These are phyloP conservation scores for Avena atlantica DNA, from an alignment of 176 grass and related monocot species.

Conservation along the genomic window DNA sequence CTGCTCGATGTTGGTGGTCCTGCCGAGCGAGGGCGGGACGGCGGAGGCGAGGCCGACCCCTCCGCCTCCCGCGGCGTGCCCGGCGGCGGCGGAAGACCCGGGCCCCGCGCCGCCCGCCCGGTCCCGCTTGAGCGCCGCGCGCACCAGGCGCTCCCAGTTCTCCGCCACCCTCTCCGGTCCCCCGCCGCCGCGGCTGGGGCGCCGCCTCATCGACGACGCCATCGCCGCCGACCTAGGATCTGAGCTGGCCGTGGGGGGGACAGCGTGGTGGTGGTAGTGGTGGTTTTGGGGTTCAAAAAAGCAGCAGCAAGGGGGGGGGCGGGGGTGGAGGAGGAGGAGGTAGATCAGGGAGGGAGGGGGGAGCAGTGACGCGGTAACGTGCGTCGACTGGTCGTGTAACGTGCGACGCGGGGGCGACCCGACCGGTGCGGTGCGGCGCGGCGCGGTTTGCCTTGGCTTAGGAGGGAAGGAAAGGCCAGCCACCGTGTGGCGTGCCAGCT, in stretches of 20 bases:
- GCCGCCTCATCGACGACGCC: slow-evolving; percentile 47
- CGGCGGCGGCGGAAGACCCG: slow-evolving; percentile 24
- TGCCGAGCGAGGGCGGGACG: slow-evolving; percentile 68
- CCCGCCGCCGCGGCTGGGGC: slow-evolving; percentile 32
- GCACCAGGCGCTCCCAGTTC: slow-evolving; percentile 93
- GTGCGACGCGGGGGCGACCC: slow-evolving; percentile 12
- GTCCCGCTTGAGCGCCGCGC: slow-evolving; percentile 64
- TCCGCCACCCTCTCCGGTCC: slow-evolving; percentile 50
- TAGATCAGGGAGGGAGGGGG: not conserved
- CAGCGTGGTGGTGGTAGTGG: not conserved
- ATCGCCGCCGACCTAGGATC: slow-evolving; percentile 27
- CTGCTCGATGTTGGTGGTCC: slow-evolving; percentile 79
- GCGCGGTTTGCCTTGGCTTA: not conserved
- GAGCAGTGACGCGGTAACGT: not conserved
- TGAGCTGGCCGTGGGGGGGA: not conserved
- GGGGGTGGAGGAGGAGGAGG: not conserved
- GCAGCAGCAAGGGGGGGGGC: not conserved
- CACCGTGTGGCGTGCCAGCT: not conserved
- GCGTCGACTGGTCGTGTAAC: not conserved
- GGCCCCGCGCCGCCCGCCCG: slow-evolving; percentile 30
- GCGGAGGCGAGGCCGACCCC: slow-evolving; percentile 54
- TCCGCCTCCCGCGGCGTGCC: slow-evolving; percentile 17
- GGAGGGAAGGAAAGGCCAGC: not conserved
- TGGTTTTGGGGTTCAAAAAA: slow-evolving; percentile 5
- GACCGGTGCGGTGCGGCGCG: not conserved